Percentiles rank a stretch among this genome's conserved stretches.
Evolutionary conservation across 1,284 basidiomycete species (phyloP).

Genomic region (Leccinum subrobustum): DNA sequence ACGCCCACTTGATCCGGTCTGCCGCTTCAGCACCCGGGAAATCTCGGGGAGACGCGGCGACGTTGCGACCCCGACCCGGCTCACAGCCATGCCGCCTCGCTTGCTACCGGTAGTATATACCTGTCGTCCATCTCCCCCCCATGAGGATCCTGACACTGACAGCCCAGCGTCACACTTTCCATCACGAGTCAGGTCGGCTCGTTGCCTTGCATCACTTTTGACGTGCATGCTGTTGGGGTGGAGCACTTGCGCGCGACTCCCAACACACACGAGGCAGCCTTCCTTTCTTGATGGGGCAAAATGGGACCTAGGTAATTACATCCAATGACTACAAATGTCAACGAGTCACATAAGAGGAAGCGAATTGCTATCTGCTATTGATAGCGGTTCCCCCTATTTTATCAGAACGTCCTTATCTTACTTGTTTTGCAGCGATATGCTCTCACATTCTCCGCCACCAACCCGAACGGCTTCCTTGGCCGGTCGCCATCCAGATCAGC

Average conservation of each 20-base stretch:
- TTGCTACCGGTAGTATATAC: background rate
- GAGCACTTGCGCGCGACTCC: background rate
- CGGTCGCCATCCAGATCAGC: constrained; percentile 4
- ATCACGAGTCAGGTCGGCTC: constrained; percentile 1
- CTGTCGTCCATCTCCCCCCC: background rate
- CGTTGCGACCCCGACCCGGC: background rate
- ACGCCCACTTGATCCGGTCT: background rate
- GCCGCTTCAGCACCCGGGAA: background rate
- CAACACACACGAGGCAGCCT: constrained; percentile 18
- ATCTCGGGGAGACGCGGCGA: background rate
- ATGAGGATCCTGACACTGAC: background rate
- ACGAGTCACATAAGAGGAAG: constrained; percentile 11
- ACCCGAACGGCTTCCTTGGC: constrained; percentile 6
- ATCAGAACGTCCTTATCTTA: background rate
- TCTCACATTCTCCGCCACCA: background rate
- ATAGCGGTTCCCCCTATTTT: background rate
- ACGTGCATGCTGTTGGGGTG: constrained; percentile 5
- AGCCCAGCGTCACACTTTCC: background rate
- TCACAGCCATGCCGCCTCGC: background rate
- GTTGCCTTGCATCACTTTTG: constrained; percentile 1
- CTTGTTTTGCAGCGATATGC: background rate
- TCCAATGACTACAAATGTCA: background rate
- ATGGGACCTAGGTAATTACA: constrained; percentile 6
- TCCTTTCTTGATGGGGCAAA: constrained; percentile 12
- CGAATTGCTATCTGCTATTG: background rate